These are phyloP conservation scores for Glycyrrhiza uralensis DNA, from an alignment of 306 rosid species.

Conservation along the genomic window DNA sequence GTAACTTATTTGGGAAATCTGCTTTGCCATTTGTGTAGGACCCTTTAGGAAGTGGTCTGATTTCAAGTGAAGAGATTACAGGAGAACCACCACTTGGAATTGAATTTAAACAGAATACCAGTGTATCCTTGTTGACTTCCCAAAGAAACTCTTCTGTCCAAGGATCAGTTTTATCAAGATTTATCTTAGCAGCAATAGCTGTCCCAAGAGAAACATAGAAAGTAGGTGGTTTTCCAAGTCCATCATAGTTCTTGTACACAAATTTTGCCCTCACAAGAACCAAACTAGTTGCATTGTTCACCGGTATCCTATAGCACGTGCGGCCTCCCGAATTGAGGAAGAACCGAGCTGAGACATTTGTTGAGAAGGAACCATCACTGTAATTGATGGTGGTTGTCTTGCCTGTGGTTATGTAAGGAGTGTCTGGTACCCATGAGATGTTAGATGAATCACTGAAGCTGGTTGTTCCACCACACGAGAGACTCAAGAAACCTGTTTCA, in stretches of 20 bases:
- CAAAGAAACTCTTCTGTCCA: slow-evolving; percentile 80
- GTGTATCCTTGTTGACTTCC: slow-evolving; percentile 53
- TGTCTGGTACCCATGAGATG: slow-evolving; percentile 77
- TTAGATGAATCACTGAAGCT: slow-evolving; percentile 56
- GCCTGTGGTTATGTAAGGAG: slow-evolving; percentile 53
- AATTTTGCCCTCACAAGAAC: slow-evolving; percentile 77
- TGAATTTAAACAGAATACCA: slow-evolving; percentile 59
- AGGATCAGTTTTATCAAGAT: slow-evolving; percentile 64
- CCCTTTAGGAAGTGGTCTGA: slow-evolving; percentile 73
- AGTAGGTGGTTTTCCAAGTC: slow-evolving; percentile 60
- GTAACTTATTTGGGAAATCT: slow-evolving; percentile 50
- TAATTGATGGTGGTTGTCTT: slow-evolving; percentile 41
- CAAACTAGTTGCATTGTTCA: slow-evolving; percentile 48
- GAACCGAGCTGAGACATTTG: slow-evolving; percentile 46
- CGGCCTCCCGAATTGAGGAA: slow-evolving; percentile 47
- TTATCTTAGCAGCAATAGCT: slow-evolving; percentile 51
- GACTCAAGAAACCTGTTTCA: slow-evolving; percentile 80
- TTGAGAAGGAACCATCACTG: slow-evolving; percentile 33
- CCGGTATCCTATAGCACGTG: slow-evolving; percentile 55
- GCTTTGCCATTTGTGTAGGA: slow-evolving; percentile 63
- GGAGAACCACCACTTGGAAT: slow-evolving; percentile 59
- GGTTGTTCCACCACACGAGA: slow-evolving; percentile 78
- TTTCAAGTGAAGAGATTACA: slow-evolving; percentile 71
- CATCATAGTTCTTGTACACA: slow-evolving; percentile 75
- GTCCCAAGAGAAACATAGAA: slow-evolving; percentile 84